Percentiles rank a stretch among this genome's conserved stretches.
Conservation (phyloP, 768 basidiomycete genomes). For the Lactarius akahatsu region DNA sequence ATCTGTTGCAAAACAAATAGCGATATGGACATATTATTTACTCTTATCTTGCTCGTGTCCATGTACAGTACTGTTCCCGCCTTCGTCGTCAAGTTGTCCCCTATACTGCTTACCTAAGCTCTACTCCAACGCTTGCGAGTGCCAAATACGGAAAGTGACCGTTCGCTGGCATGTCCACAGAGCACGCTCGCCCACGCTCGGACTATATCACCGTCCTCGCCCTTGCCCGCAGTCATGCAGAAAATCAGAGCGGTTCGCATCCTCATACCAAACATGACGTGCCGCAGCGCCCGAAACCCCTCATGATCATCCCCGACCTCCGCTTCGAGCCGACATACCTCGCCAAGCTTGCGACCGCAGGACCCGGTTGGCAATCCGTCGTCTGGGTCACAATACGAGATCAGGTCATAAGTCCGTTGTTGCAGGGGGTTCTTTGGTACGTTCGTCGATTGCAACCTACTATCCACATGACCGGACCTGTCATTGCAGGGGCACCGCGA, state of each 20-base stretch:
- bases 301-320: constrained; percentile 68
- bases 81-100: neutral
- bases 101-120: neutral
- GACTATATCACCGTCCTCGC: constrained; percentile 28
- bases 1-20: neutral
- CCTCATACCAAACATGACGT: neutral
- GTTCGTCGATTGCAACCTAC: constrained; percentile 29
- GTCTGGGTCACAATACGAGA: constrained; percentile 65
- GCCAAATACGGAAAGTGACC: neutral
- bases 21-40: neutral
- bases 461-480: neutral
- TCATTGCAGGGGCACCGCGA: constrained; percentile 14
- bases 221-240: constrained; percentile 11
- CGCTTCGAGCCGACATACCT: constrained; percentile 75
- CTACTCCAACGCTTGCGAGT: neutral
- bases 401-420: constrained; percentile 63
- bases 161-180: constrained; percentile 21
- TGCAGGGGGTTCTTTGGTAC: constrained; percentile 69
- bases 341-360: constrained; percentile 53
- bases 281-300: constrained; percentile 9
- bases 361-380: constrained; percentile 57
- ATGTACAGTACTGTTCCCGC: neutral
- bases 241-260: neutral
- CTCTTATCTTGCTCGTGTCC: neutral
- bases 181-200: constrained; percentile 19